A percentile compares a stretch with the other conserved stretches of the same genome.
These are phyloP conservation scores for Leccinum fallax DNA, from an alignment of 1,284 basidiomycete species.

Conservation along the genomic window DNA sequence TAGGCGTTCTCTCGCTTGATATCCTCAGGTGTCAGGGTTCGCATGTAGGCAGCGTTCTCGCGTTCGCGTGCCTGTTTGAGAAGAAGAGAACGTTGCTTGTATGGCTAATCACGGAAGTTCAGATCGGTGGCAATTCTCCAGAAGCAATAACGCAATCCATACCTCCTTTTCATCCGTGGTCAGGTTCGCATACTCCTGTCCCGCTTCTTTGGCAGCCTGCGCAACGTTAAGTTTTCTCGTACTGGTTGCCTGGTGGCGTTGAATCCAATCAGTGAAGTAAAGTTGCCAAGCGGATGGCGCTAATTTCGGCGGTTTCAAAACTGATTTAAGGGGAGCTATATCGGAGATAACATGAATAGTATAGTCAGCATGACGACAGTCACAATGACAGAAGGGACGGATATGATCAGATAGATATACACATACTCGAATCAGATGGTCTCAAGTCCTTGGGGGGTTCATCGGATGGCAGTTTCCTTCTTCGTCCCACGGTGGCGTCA, in stretches of 20 bases:
- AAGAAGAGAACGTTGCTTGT: constrained; percentile 79
- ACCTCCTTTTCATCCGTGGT: constrained; percentile 83
- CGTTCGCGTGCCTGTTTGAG: constrained; percentile 85
- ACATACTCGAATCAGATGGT: constrained; percentile 34
- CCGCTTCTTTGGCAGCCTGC: constrained; percentile 94
- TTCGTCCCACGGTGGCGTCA: constrained; percentile 70
- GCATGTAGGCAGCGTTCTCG: constrained; percentile 85
- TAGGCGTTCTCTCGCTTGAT: constrained; percentile 93
- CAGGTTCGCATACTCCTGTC: constrained; percentile 84
- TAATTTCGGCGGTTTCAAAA: constrained; percentile 86
- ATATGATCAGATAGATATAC: constrained; percentile 30
- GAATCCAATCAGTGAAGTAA: constrained; percentile 96
- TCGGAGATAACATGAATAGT: constrained; percentile 22
- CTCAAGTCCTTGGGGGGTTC: constrained; percentile 41
- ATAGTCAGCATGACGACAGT: constrained; percentile 29
- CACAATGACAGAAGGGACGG: constrained; percentile 30
- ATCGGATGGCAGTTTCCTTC: constrained; percentile 54
- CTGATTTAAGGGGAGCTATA: constrained; percentile 61
- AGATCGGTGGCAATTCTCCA: constrained; percentile 36
- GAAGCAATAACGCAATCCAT: constrained; percentile 31
- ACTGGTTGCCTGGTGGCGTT: constrained; percentile 80
- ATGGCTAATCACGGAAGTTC: constrained; percentile 55
- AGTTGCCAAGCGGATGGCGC: constrained; percentile 96
- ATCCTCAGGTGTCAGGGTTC: constrained; percentile 89
- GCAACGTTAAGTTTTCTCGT: constrained; percentile 91